These are phyloP conservation scores for Typha latifolia DNA, from an alignment of 176 grass and related monocot species.

Conservation along the genomic window DNA sequence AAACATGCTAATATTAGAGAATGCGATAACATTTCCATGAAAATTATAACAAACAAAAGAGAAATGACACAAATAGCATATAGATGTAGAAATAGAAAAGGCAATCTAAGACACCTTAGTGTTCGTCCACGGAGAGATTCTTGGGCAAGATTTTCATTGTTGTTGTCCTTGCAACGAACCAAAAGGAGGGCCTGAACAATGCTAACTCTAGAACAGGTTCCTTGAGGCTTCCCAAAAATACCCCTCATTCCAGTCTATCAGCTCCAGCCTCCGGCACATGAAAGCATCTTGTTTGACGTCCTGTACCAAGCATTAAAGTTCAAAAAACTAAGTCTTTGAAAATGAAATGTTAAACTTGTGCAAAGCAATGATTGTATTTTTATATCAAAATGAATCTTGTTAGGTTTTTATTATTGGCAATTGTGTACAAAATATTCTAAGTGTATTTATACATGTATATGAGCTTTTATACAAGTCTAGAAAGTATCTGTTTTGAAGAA, in stretches of 20 bases:
- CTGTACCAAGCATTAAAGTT: no score
- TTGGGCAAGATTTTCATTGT: conserved; percentile 4
- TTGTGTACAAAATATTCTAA: no score
- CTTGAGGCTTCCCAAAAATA: conserved; percentile 15
- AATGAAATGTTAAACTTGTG: no score
- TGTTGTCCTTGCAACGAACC: conserved; percentile 4
- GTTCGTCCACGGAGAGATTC: conserved; percentile 9
- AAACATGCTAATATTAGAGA: neutral
- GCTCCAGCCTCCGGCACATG: conserved; percentile 14
- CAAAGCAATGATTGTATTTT: no score
- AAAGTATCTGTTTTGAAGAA: no score
- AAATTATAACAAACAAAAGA: neutral
- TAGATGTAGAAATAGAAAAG: neutral
- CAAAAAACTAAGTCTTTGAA: no score
- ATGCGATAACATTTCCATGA: no score
- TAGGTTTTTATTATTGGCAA: no score
- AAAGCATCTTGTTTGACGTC: conserved; percentile 23
- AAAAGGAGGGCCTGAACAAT: conserved; percentile 5
- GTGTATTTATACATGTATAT: no score
- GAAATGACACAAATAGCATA: neutral
- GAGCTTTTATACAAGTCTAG: no score
- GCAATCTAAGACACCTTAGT: conserved; percentile 3
- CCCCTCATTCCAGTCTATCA: conserved; percentile 16
- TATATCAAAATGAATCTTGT: no score
- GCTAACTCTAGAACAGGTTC: conserved; percentile 6